A percentile compares a stretch with the other conserved stretches of the same genome.
Conservation (phyloP, 2,329 filamentous ascomycete genomes). For the Chaetomiaceae sp. region DNA sequence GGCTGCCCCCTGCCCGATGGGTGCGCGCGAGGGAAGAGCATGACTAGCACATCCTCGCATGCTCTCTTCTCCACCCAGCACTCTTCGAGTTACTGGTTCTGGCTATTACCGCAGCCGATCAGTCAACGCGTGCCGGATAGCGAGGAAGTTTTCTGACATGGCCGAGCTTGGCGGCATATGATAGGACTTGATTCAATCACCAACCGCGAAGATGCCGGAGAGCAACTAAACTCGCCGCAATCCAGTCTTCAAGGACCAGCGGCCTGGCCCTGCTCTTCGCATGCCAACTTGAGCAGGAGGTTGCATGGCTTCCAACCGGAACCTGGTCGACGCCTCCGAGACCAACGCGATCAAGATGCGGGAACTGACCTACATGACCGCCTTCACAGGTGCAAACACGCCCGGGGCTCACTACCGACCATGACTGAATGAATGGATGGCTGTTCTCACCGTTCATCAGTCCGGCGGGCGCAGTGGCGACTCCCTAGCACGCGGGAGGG, state of each 20-base stretch:
- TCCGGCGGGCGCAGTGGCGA: neutral
- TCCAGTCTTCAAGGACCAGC: too few relatives aligned
- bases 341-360: neutral
- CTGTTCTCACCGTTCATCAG: neutral
- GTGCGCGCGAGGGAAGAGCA: constrained; percentile 20
- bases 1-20: constrained; percentile 14
- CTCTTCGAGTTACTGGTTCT: neutral
- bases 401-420: too few relatives aligned
- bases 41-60: constrained; percentile 25
- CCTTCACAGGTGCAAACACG: neutral
- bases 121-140: neutral
- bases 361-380: neutral
- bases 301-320: neutral
- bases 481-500: neutral
- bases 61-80: constrained; percentile 11
- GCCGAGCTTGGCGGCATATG: constrained; percentile 4
- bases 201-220: neutral
- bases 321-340: neutral
- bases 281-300: too few relatives aligned
- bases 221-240: too few relatives aligned
- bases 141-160: neutral
- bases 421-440: neutral
- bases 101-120: neutral
- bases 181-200: constrained; percentile 20
- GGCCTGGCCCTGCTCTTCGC: too few relatives aligned